A percentile compares a stretch with the other conserved stretches of the same genome.
These are phyloP conservation scores for Aureobasidium sp. DNA, from an alignment of 2,329 filamentous ascomycete genomes.

Conservation along the genomic window DNA sequence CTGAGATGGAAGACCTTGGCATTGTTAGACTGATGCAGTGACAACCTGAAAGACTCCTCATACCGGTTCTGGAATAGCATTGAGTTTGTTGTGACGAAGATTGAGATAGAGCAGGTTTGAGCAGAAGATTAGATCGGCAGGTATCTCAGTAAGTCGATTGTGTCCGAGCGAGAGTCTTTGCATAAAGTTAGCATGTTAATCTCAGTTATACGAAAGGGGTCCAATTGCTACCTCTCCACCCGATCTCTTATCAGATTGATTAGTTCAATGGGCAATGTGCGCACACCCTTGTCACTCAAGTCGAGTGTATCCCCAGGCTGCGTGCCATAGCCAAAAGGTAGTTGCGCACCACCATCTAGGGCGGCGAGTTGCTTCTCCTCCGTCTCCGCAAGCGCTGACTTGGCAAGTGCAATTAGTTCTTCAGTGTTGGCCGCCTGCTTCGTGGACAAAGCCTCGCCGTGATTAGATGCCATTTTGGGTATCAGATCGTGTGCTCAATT, in stretches of 20 bases:
- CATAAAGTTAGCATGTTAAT: conserved; percentile 20
- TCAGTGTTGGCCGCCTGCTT: conserved; percentile 14
- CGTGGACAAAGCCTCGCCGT: conserved; percentile 6
- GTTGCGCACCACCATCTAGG: conserved; percentile 13
- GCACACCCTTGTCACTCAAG: conserved; percentile 67
- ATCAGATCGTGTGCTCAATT: conserved; percentile 8
- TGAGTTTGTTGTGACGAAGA: conserved; percentile 66
- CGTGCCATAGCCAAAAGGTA: conserved; percentile 17
- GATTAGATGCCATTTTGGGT: conserved; percentile 11
- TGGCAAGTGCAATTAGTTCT: conserved; percentile 17
- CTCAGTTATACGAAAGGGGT: neutral
- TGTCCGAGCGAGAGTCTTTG: conserved; percentile 71
- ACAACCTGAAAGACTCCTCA: conserved; percentile 25
- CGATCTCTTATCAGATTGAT: conserved; percentile 68
- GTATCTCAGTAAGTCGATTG: conserved; percentile 65
- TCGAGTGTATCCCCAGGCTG: conserved; percentile 68
- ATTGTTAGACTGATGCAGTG: conserved; percentile 20
- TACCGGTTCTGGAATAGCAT: conserved; percentile 59
- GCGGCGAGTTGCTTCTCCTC: conserved; percentile 17
- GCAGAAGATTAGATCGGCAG: conserved; percentile 65
- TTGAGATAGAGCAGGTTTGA: conserved; percentile 73
- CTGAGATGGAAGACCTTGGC: conserved; percentile 73
- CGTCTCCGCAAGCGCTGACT: conserved; percentile 18
- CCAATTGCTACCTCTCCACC: conserved; percentile 54
- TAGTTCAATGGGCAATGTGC: conserved; percentile 63